Percentiles rank a stretch among this genome's conserved stretches.
Evolutionary conservation across 2,329 filamentous ascomycete genomes (phyloP).

Genomic region (Corinectria fuckeliana): DNA sequence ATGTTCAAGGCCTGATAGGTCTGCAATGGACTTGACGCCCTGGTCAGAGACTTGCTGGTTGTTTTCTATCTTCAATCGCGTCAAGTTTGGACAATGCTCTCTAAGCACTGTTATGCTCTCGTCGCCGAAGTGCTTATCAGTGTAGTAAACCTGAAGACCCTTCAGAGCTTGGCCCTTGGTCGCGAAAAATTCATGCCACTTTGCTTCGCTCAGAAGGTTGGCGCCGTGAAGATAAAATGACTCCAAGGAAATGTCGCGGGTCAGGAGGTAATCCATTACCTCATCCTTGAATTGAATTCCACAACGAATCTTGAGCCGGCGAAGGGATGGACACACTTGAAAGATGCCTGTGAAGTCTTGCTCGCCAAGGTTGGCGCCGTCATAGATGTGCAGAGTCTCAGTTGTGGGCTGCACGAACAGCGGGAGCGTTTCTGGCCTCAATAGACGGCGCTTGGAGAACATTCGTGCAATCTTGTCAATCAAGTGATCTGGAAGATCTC

Average conservation of each 20-base stretch:
- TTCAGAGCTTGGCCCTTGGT: conserved; percentile 70
- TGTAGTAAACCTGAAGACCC: conserved; percentile 79
- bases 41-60: conserved; percentile 75
- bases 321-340: conserved; percentile 72
- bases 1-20: conserved; percentile 71
- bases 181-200: conserved; percentile 75
- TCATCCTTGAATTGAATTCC: conserved; percentile 91
- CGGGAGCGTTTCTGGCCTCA: conserved; percentile 60
- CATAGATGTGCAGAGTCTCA: conserved; percentile 62
- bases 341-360: conserved; percentile 85
- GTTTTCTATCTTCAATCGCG: conserved; percentile 79
- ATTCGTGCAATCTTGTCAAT: conserved; percentile 66
- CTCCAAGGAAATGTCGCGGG: conserved; percentile 72
- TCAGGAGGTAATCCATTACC: conserved; percentile 80
- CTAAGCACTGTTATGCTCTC: conserved; percentile 68
- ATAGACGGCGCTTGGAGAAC: conserved; percentile 65
- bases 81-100: conserved; percentile 69
- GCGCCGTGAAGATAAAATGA: conserved; percentile 81
- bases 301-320: conserved; percentile 77
- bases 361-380: conserved; percentile 68
- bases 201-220: conserved; percentile 79
- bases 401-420: conserved; percentile 62
- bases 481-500: conserved; percentile 60
- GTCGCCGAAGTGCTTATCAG: conserved; percentile 82
- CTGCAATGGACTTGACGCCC: conserved; percentile 69